These are phyloP conservation scores for Paecilomyces sp. DNA, from an alignment of 2,329 filamentous ascomycete genomes.

Conservation along the genomic window DNA sequence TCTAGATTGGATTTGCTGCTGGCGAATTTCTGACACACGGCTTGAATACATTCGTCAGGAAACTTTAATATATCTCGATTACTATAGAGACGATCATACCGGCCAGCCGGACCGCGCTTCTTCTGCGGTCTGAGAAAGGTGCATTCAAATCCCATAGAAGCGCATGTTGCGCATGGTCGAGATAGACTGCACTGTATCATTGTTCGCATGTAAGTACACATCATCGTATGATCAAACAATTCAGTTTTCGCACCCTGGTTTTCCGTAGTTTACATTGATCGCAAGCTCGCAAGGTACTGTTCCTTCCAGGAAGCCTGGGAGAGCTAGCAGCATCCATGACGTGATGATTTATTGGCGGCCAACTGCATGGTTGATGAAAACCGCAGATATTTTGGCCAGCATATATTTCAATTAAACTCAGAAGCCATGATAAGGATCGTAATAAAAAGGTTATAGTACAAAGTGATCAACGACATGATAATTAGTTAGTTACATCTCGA, in stretches of 20 bases:
- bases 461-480: background rate
- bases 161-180: conserved; percentile 31
- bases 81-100: conserved; percentile 20
- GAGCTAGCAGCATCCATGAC: background rate
- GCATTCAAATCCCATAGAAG: conserved; percentile 32
- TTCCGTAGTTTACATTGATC: conserved; percentile 36
- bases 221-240: background rate
- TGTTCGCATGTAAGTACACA: conserved; percentile 1
- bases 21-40: conserved; percentile 31
- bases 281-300: conserved; percentile 24
- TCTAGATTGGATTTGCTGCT: conserved; percentile 20
- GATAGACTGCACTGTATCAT: conserved; percentile 30
- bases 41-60: conserved; percentile 13
- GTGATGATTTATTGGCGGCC: background rate
- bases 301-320: background rate
- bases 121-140: conserved; percentile 37
- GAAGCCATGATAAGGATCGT: background rate
- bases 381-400: background rate
- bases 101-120: conserved; percentile 32
- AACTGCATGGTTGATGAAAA: background rate
- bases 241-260: conserved; percentile 23
- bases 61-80: conserved; percentile 3
- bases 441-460: background rate
- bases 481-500: background rate
- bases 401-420: background rate